Evolutionary conservation across 495 filamentous ascomycete species (phyloP), one percentile per base, ranked within the genome.

Genomic region (Trichoderma reesei): DNA sequence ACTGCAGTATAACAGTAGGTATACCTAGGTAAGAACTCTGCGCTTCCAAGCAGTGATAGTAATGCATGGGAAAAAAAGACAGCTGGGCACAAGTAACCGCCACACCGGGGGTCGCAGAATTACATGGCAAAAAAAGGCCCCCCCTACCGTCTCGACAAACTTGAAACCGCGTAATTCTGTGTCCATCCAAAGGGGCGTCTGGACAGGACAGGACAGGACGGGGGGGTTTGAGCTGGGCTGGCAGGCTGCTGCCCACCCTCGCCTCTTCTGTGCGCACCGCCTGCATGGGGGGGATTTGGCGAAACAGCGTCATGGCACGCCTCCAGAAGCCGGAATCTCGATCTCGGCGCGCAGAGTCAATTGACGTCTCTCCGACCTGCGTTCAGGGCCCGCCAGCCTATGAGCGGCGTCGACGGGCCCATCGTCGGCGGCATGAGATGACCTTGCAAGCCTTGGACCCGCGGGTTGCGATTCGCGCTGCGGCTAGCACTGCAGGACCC

Each of bases 151-250:
- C n/a, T n/a, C n/a, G n/a, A n/a, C 20, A 8, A 13, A 8, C 34
- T 51, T 56, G 51, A 56, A 56, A 56, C 51, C 51, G 51, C 51
- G 51, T 56, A 56, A n/a, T n/a, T 56, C 34, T 56, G 51, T 20
- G 1, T 8, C 51, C 51, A 56, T 56, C 51, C 51, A 31, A 46
- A 26, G 51, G n/a, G 31, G 51, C 51, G n/a, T n/a, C n/a, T 56
- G 51, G 51, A 56, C 51, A 26, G 51, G 51, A 26, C n/a, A n/a
- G n/a, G n/a, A n/a, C n/a, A n/a, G n/a, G n/a, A n/a, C n/a, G n/a
- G n/a, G n/a, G n/a, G n/a, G n/a, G n/a, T n/a, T n/a, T n/a, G n/a
- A n/a, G n/a, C n/a, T n/a, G n/a, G n/a, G n/a, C n/a, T n/a, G n/a
- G n/a, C n/a, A n/a, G n/a, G n/a, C n/a, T n/a, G n/a, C n/a, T n/a